These are phyloP conservation scores for Novymonas esmeraldas DNA, from an alignment of 208 protist genomes.

Conservation along the genomic window DNA sequence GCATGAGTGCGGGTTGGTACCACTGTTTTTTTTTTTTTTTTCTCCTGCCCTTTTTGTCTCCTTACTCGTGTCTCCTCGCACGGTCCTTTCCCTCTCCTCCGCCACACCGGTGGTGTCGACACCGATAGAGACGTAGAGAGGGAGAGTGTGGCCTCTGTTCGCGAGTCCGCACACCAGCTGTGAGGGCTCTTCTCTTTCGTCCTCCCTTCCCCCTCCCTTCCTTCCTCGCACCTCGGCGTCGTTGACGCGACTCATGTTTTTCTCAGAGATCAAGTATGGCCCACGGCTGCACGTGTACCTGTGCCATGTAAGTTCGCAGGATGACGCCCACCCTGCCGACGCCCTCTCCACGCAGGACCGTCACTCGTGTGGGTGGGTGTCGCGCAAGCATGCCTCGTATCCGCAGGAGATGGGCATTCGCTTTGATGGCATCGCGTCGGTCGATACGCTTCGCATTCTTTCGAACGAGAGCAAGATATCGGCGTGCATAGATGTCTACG, in stretches of 20 bases:
- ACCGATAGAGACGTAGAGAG: no score
- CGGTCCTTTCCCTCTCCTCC: no score
- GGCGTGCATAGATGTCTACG: conserved; percentile 79
- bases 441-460: conserved; percentile 79
- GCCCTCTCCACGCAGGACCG: conserved; percentile 61
- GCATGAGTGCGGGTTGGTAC: no score
- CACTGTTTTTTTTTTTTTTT: no score
- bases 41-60: no score
- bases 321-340: conserved; percentile 54
- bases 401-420: conserved; percentile 89
- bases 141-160: no score
- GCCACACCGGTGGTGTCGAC: no score
- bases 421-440: conserved; percentile 83
- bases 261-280: conserved; percentile 72
- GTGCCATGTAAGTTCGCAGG: conserved; percentile 83
- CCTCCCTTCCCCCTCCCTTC: background rate
- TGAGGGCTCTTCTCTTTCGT: no score
- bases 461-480: conserved; percentile 87
- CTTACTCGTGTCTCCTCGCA: no score
- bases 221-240: background rate
- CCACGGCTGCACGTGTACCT: conserved; percentile 65
- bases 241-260: conserved; percentile 28
- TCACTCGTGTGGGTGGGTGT: conserved; percentile 82
- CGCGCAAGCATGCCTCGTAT: conserved; percentile 76
- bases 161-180: no score